phyloP scores from a whole-genome alignment of 2,329 filamentous ascomycete species.

The Didymella keratinophila region DNA sequence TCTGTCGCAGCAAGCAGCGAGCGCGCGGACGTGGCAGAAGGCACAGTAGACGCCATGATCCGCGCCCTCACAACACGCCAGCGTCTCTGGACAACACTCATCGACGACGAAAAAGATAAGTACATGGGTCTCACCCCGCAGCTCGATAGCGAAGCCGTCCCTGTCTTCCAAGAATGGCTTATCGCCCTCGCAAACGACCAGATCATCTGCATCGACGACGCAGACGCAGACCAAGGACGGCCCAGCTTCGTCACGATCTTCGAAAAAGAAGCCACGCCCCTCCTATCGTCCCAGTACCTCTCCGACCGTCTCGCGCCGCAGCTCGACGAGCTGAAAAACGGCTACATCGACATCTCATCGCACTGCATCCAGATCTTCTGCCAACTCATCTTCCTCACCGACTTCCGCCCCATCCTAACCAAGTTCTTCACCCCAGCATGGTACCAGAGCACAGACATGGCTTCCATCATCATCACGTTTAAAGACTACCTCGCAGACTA shows the following conservation, averaged over 20 bases:
- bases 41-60: conserved; percentile 96
- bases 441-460: conserved; percentile 88
- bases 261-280: conserved; percentile 79
- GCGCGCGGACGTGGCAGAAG: conserved; percentile 89
- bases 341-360: conserved; percentile 93
- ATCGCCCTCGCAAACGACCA: conserved; percentile 98
- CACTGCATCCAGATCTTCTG: conserved; percentile 91
- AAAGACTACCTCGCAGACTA: conserved; percentile 95
- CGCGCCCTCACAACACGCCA: conserved; percentile 83
- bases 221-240: conserved; percentile 63
- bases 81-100: conserved; percentile 83
- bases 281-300: conserved; percentile 78
- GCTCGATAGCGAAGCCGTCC: conserved; percentile 79
- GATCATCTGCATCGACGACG: conserved; percentile 95
- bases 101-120: conserved; percentile 82
- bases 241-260: conserved; percentile 87
- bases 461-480: conserved; percentile 92
- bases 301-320: conserved; percentile 75
- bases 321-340: conserved; percentile 78
- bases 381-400: conserved; percentile 84
- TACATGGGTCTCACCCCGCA: conserved; percentile 62
- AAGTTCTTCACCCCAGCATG: conserved; percentile 92
- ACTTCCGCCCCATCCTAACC: conserved; percentile 82
- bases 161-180: conserved; percentile 84
- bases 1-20: conserved; percentile 84